These are phyloP conservation scores for Verticillium klebahnii DNA, from an alignment of 2,329 filamentous ascomycete genomes.

Conservation along the genomic window DNA sequence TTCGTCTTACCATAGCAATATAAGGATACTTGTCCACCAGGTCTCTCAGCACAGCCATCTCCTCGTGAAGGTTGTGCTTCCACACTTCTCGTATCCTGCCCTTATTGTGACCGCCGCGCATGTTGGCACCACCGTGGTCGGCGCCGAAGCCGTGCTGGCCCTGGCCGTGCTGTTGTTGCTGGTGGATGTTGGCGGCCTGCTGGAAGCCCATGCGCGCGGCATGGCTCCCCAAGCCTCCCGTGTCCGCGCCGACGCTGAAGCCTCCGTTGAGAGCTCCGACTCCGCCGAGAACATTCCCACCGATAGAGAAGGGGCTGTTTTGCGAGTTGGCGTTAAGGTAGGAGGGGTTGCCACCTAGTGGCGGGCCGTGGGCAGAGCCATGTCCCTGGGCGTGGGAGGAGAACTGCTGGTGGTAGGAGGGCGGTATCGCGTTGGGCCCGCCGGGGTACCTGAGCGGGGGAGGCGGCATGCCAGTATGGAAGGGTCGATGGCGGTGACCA, in stretches of 20 bases:
- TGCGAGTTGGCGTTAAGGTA: constrained; percentile 68
- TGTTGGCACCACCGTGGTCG: constrained; percentile 17
- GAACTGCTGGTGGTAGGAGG: constrained; percentile 43
- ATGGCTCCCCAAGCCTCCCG: constrained; percentile 77
- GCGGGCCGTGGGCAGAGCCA: constrained; percentile 39
- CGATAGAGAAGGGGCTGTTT: constrained; percentile 63
- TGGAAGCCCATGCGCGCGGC: constrained; percentile 85
- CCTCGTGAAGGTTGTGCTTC: constrained; percentile 85
- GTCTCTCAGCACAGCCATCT: constrained; percentile 79
- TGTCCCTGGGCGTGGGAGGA: constrained; percentile 48
- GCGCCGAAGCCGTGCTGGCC: constrained; percentile 18
- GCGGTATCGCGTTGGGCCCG: constrained; percentile 37
- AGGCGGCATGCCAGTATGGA: constrained; percentile 30
- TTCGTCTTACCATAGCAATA: constrained; percentile 81
- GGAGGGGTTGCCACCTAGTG: constrained; percentile 60
- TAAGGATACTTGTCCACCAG: constrained; percentile 90
- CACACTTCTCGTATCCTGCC: constrained; percentile 93
- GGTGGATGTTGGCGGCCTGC: constrained; percentile 58
- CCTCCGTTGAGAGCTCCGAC: constrained; percentile 39
- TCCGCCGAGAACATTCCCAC: constrained; percentile 48
- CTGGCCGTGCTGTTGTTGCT: constrained; percentile 54
- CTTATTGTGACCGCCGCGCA: constrained; percentile 59
- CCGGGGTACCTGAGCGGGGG: constrained; percentile 40
- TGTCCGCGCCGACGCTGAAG: constrained; percentile 48
- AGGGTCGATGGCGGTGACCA: background rate